These are phyloP conservation scores for Fraxinus sp. DNA, from an alignment of 305 asterid genomes.

Conservation along the genomic window DNA sequence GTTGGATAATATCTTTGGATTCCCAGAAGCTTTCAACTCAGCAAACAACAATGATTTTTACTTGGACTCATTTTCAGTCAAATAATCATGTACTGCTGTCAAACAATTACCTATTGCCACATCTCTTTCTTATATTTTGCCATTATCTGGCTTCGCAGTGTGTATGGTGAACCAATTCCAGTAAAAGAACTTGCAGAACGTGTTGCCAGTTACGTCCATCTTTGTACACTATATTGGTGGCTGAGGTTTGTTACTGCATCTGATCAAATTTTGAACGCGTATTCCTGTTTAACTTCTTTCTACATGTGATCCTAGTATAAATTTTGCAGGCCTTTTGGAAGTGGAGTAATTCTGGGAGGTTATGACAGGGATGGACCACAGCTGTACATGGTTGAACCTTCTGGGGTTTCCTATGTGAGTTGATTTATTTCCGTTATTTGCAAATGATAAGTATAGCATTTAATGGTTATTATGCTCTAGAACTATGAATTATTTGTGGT, in stretches of 20 bases:
- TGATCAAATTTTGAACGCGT: not conserved
- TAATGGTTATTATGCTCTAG: not conserved
- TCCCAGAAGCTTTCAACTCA: not conserved
- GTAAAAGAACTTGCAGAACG: constrained; percentile 93
- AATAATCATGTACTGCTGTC: not conserved
- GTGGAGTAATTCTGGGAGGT: constrained; percentile 94
- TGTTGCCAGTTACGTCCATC: constrained; percentile 92
- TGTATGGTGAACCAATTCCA: constrained; percentile 81
- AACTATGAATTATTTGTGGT: not conserved
- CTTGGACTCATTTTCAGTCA: not conserved
- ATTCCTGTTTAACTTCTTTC: not conserved
- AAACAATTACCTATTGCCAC: not conserved
- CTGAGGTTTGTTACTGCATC: constrained; percentile 61
- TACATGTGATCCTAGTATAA: constrained; percentile 20
- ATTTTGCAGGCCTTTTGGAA: constrained; percentile 82
- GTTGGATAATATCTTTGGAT: not conserved
- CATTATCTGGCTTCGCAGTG: constrained; percentile 41
- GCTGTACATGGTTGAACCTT: constrained; percentile 91
- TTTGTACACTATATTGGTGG: constrained; percentile 99
- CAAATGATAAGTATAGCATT: not conserved
- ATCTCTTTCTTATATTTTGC: constrained; percentile 5
- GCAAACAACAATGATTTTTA: not conserved
- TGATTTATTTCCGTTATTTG: constrained; percentile 11
- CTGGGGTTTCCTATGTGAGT: constrained; percentile 84
- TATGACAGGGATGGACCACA: constrained; percentile 98